Base-by-base conservation (phyloP, 1,284 basidiomycete genomes). In the Ceratobasidium sp. region DNA sequence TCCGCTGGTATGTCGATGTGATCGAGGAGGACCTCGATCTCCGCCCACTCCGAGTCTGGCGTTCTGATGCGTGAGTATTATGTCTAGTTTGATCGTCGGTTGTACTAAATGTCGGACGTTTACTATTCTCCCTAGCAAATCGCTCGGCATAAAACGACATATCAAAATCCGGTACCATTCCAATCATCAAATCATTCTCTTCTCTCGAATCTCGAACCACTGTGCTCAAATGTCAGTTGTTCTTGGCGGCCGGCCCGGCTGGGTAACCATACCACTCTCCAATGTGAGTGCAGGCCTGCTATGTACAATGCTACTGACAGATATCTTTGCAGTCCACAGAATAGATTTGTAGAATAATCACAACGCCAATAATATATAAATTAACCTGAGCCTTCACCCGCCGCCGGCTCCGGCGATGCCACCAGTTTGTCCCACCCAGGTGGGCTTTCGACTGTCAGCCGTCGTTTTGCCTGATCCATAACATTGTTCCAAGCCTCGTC, bases 1-100 rank as follows among this genome's bases (percentile, higher is more conserved):
- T 67, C 46, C 25, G 49, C 29, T 67, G 65, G 65, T 67, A 67
- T 52, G 49, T 67, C 29, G 49, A 52, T 7, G 25, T 52, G 32
- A 15, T 49, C 40, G 19, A 51, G 2, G 44, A 32, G 6, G 25
- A 15, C 29, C 49, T 51, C 49, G 5, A 19, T 11, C 22, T 51
- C 17, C 29, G 43, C 25, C 44, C 62, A 15, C 15, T 65, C 34
- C 62, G 43, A 19, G 25, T 65, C 19, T 65, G 62, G 62, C 57
- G n/a, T 19, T 61, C 37, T 19, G 57, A 61, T 37, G 57, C 32
- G 34, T 61, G 37, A 37, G 57, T 61, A 22, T n/a, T 22, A 51
- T 15, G 13, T 49, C 46, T 19, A 49, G 19, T 13, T 51, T 51
- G 19, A 22, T 51, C 49, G 5, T 32, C 4, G 11, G 17, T 15